Evolutionary conservation across 106 monocot genomes (phyloP), one percentile per base, ranked within the genome.

Genomic region (Dioscorea dumetorum): DNA sequence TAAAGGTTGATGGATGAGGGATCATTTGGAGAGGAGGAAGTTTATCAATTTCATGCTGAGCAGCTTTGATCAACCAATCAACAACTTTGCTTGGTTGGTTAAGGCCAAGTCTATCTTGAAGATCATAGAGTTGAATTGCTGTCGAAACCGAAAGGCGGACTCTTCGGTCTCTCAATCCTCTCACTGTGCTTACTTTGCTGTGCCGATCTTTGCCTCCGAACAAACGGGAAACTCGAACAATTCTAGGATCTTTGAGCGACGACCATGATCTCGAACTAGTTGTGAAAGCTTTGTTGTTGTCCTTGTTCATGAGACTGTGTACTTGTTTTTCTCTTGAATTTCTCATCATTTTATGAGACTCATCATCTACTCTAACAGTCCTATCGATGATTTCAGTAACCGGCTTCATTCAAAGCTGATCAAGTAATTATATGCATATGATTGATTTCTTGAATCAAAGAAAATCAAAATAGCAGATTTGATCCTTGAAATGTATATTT

Each of bases 51-150:
- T 82, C 73, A 73, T 71, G 70, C 34, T 67, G 65, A 17, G 76
- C 71, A 23, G 65, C 65, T 56, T 76, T 34, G 49, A 80, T 70
- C 59, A 76, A 63, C 76, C 80, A 80, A 61, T 80, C 76, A 16
- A 80, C 49, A 67, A 67, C 67, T 51, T 67, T 67, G 50, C 67
- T 67, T 12, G 67, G 67, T n/a, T 67, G 67, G 48, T 50, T 48
- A 15, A 67, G 50, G 48, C 67, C 67, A 23, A 67, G 50, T 21
- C 67, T 67, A 22, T 67, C 67, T 50, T 67, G 67, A 23, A 67
- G 67, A 67, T 67, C 67, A 24, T 67, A 67, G 14, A 67, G 23
- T 51, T 67, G 67, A 22, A 67, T 50, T 3, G 67, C 67, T 14
- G 67, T 67, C 22, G 49, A 49, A 2, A 67, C 67, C 20, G 67